A percentile compares a stretch with the other conserved stretches of the same genome.
phyloP scores from a whole-genome alignment of 2,329 filamentous ascomycete genomes.

The Calonectria pteridis region DNA sequence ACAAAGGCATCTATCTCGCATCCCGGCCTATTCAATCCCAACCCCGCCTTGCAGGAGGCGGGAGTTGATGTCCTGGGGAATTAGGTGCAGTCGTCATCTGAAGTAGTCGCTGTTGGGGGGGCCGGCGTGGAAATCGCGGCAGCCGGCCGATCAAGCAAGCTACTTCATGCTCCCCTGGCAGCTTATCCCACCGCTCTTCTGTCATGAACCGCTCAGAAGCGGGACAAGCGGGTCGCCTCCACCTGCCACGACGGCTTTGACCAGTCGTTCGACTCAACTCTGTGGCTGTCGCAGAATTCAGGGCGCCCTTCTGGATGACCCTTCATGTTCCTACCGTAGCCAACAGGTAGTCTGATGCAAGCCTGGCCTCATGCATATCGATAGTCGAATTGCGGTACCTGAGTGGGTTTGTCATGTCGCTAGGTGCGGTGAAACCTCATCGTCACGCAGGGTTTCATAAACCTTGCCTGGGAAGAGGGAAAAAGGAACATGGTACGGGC shows the following conservation, averaged over 20 bases:
- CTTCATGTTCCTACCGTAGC: constrained; percentile 4
- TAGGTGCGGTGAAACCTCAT: constrained; percentile 1
- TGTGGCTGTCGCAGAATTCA: constrained; percentile 22
- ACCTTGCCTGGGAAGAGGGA: background rate
- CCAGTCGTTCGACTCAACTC: constrained; percentile 20
- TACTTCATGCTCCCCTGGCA: background rate
- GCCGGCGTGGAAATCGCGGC: background rate
- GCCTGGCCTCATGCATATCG: background rate
- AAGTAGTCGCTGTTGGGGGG: background rate
- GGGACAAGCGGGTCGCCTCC: constrained; percentile 23
- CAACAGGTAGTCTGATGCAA: background rate
- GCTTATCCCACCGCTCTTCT: constrained; percentile 16
- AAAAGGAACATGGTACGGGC: background rate
- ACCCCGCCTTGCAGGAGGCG: background rate
- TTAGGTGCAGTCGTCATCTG: background rate
- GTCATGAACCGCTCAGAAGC: constrained; percentile 1
- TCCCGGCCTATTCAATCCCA: background rate
- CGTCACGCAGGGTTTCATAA: background rate
- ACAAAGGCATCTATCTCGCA: background rate
- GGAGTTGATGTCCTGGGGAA: background rate
- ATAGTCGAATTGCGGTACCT: background rate
- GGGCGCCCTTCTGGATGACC: background rate
- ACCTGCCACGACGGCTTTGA: constrained; percentile 26
- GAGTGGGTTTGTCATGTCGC: background rate
- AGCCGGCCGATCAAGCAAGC: background rate